phyloP scores from a whole-genome alignment of 1,139 yeast species.

The Suzukiozyma palmioleophila region DNA sequence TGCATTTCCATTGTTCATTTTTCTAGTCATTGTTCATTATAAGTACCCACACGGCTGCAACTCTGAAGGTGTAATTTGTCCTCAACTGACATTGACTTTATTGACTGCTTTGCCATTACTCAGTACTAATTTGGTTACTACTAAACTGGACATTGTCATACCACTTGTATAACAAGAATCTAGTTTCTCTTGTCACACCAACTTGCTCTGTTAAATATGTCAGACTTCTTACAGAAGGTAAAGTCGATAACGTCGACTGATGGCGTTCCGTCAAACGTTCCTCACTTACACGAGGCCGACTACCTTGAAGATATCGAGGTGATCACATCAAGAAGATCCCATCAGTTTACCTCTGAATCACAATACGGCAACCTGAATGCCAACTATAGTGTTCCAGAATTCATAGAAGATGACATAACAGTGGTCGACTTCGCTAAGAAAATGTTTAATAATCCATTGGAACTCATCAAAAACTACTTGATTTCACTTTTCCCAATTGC shows the following conservation, averaged over 20 bases:
- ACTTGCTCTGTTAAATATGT: slow-evolving; percentile 5
- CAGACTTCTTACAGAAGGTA: slow-evolving; percentile 10
- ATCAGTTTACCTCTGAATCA: slow-evolving; percentile 10
- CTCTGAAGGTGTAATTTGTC: too few relatives aligned
- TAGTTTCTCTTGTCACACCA: too few relatives aligned
- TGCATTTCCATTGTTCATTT: too few relatives aligned
- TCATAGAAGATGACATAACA: slow-evolving; percentile 37
- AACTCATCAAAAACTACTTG: slow-evolving; percentile 41
- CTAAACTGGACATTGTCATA: background rate
- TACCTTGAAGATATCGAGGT: slow-evolving; percentile 6
- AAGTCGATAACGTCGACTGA: slow-evolving; percentile 10
- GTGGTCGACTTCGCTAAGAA: slow-evolving; percentile 43
- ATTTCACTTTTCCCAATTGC: slow-evolving; percentile 72
- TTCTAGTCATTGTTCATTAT: too few relatives aligned
- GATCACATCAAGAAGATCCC: slow-evolving; percentile 9
- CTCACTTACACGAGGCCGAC: slow-evolving; percentile 15
- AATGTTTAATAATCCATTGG: slow-evolving; percentile 37
- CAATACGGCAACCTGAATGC: slow-evolving; percentile 4
- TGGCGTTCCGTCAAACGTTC: slow-evolving; percentile 16
- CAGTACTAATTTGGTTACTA: background rate
- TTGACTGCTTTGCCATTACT: background rate
- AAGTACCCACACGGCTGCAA: too few relatives aligned
- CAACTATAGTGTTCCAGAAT: slow-evolving; percentile 32
- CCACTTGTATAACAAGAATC: too few relatives aligned
- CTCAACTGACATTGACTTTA: background rate